phyloP scores from a whole-genome alignment of 768 basidiomycete species.

The Hypholoma fasciculare region DNA sequence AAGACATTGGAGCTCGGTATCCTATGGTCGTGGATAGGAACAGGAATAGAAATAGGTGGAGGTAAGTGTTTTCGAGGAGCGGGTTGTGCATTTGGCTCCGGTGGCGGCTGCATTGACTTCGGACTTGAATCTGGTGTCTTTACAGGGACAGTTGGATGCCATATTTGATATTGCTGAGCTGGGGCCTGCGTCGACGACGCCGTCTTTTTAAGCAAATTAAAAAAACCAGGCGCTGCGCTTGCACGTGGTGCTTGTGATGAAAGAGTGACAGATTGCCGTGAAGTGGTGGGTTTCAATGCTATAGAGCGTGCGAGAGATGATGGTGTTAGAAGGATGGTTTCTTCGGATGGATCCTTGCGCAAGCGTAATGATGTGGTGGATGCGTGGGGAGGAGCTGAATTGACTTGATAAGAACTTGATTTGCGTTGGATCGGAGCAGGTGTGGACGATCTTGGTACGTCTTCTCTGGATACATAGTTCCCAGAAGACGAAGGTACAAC shows the following conservation, averaged over 20 bases:
- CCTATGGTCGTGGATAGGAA: constrained; percentile 36
- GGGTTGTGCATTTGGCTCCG: constrained; percentile 4
- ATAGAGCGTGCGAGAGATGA: constrained; percentile 60
- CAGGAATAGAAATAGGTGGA: constrained; percentile 25
- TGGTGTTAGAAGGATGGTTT: constrained; percentile 60
- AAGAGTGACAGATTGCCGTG: constrained; percentile 38
- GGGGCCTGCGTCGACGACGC: constrained; percentile 14
- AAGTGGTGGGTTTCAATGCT: constrained; percentile 40
- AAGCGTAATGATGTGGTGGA: constrained; percentile 23
- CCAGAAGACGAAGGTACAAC: not conserved
- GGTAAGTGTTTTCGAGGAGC: constrained; percentile 1
- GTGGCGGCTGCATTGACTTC: constrained; percentile 9
- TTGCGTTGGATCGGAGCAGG: constrained; percentile 7
- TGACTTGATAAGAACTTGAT: constrained; percentile 3
- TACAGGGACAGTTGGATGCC: constrained; percentile 19
- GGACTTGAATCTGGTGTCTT: constrained; percentile 21
- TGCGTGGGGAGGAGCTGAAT: constrained; percentile 7
- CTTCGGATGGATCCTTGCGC: constrained; percentile 38
- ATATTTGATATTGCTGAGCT: constrained; percentile 23
- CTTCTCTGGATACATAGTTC: constrained; percentile 5
- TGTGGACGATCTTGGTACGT: constrained; percentile 8
- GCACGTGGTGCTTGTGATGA: constrained; percentile 39
- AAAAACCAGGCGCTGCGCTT: constrained; percentile 31
- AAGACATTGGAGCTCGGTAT: constrained; percentile 49
- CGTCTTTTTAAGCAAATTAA: constrained; percentile 31